A percentile compares a stretch with the other conserved stretches of the same genome.
phyloP scores from a whole-genome alignment of 345 rosid genomes.

The Eutrema heterophyllum region DNA sequence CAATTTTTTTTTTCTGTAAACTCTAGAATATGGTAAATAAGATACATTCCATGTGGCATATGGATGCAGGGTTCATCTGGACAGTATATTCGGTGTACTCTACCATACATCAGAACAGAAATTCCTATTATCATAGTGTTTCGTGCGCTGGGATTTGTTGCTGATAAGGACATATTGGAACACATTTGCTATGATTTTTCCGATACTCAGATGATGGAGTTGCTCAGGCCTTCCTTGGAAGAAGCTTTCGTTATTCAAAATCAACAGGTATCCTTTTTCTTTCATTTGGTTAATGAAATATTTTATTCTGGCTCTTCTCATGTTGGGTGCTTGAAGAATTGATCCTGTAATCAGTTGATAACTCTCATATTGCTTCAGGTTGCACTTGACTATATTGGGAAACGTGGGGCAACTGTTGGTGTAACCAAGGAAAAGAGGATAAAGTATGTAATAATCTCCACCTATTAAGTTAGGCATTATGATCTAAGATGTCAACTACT shows the following conservation, averaged over 20 bases:
- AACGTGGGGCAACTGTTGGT: constrained; percentile 97
- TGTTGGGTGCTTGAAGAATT: neutral
- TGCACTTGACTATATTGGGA: constrained; percentile 95
- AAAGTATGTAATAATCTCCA: constrained; percentile 53
- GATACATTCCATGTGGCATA: neutral
- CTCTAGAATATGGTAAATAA: neutral
- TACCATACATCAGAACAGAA: constrained; percentile 94
- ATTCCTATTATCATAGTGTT: constrained; percentile 97
- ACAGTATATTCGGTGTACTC: constrained; percentile 90
- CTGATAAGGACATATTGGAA: constrained; percentile 91
- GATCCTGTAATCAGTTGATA: constrained; percentile 5
- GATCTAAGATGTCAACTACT: constrained; percentile 16
- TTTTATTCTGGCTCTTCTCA: neutral
- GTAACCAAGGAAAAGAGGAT: constrained; percentile 93
- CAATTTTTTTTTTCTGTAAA: neutral
- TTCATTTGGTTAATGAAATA: neutral
- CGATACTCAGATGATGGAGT: constrained; percentile 95
- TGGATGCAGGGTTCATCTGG: constrained; percentile 88
- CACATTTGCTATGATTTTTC: constrained; percentile 90
- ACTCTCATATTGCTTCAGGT: constrained; percentile 49
- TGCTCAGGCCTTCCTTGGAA: constrained; percentile 94
- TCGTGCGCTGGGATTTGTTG: constrained; percentile 96
- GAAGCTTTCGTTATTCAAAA: constrained; percentile 98
- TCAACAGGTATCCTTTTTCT: constrained; percentile 58
- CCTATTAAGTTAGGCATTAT: constrained; percentile 19